A percentile compares a stretch with the other conserved stretches of the same genome.
Conservation (phyloP, 2,329 filamentous ascomycete genomes). For the Gyromitra esculenta region DNA sequence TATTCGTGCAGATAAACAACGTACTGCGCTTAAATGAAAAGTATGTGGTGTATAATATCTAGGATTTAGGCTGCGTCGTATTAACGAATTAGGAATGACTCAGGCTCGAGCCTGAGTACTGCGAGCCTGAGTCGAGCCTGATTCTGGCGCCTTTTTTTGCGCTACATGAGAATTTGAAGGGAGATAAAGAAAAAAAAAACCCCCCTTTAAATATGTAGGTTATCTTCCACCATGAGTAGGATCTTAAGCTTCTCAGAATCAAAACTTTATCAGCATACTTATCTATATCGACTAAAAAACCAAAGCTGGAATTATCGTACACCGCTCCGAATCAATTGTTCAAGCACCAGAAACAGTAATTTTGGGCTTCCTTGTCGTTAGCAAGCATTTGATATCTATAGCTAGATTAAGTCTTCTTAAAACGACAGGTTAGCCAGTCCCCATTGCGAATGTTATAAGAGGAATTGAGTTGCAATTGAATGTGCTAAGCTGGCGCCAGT, state of each 20-base stretch:
- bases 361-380: no score
- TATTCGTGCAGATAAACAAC: not conserved
- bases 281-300: not conserved
- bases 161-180: not conserved
- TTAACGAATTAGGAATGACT: not conserved
- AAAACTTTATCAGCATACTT: not conserved
- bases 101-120: not conserved
- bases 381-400: no score
- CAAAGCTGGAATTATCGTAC: not conserved
- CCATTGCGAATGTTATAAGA: no score
- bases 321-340: no score
- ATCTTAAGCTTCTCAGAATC: not conserved
- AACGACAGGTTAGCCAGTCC: no score
- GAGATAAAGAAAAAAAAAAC: not conserved
- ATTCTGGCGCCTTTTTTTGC: not conserved
- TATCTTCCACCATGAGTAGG: not conserved
- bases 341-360: no score
- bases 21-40: not conserved
- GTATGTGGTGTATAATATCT: not conserved
- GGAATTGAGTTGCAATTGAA: no score
- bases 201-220: not conserved
- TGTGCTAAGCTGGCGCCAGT: no score
- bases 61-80: not conserved
- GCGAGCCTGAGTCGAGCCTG: slow-evolving; percentile 3
- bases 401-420: no score